Evolutionary conservation across 1,139 yeast genomes (phyloP), one percentile per base, ranked within the genome.

Genomic region (Scheffersomyces stambukii): DNA sequence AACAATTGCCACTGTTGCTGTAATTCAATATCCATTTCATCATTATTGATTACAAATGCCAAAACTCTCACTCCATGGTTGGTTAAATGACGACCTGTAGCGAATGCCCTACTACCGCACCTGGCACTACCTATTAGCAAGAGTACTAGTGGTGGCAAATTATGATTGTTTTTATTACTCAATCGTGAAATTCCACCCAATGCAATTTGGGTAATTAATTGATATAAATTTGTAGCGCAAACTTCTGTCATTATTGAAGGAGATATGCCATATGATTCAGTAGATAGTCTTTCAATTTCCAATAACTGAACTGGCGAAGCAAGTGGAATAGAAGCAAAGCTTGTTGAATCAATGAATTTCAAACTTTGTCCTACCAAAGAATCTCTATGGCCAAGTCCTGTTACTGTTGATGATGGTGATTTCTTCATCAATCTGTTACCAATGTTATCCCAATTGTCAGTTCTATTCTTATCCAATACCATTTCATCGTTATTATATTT

Each of bases 241-340:
- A 78, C 76, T 50, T 86, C 96, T n/a, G 74, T 59, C 43, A 79
- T 54, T 8, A 74, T 54, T 8, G 52, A 52, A 9, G 71, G 63
- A 2, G 74, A 44, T 12, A 79, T 53, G 2, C 76, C 78, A 52
- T 66, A 81, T 7, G 64, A 53, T 16, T 77, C 80, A 4, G 60
- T 52, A 11, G 82, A 56, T 12, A 77, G 52, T 26, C 83, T 66
- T 51, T 85, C 93, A 33, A 86, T 74, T 41, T 85, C 95, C n/a
- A 81, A 62, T 37, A 86, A 57, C 53, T 88, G 95, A 6, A 85
- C 76, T 1, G 95, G 91, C 1, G 91, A 75, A 10, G 89, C 81
- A 32, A 79, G 62, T 2, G 91, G 83, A 4, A 78, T 57, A 3
- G 42, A 23, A 3, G 38, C 35, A 16, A 49, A 48, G 24, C 52